Evolutionary conservation across 345 rosid genomes (phyloP).

Genomic region (Eutrema heterophyllum): DNA sequence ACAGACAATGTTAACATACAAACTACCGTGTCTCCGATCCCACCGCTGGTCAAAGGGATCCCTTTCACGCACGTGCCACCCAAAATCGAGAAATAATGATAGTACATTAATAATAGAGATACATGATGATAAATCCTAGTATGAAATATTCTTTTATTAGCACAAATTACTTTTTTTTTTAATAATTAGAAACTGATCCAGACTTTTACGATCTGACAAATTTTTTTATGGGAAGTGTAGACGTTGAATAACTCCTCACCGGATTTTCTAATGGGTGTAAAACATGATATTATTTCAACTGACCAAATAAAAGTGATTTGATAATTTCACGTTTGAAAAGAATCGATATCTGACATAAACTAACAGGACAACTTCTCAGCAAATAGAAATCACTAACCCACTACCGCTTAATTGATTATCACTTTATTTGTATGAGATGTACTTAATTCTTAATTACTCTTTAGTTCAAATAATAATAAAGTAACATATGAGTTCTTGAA

Average conservation of each 20-base stretch:
- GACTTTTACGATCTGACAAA: too few species aligned
- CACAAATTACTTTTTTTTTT: neutral
- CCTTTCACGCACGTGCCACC: constrained; percentile 2
- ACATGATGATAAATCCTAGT: neutral
- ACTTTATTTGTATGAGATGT: neutral
- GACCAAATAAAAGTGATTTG: too few species aligned
- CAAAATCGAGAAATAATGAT: neutral
- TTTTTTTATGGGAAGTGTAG: too few species aligned
- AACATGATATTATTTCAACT: too few species aligned
- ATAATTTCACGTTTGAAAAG: too few species aligned
- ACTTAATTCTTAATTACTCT: neutral
- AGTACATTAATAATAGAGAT: neutral
- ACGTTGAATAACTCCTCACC: too few species aligned
- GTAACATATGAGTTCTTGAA: neutral
- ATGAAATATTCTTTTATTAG: neutral
- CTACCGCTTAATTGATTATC: neutral
- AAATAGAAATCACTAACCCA: too few species aligned
- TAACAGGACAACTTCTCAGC: too few species aligned
- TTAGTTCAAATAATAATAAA: neutral
- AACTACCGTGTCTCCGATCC: constrained; percentile 1
- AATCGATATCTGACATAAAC: too few species aligned
- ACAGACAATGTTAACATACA: neutral
- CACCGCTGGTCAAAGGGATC: constrained; percentile 4
- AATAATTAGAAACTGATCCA: too few species aligned
- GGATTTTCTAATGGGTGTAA: too few species aligned